These are phyloP conservation scores for Heterobasidion annosum DNA, from an alignment of 1,284 basidiomycete species.

Conservation along the genomic window DNA sequence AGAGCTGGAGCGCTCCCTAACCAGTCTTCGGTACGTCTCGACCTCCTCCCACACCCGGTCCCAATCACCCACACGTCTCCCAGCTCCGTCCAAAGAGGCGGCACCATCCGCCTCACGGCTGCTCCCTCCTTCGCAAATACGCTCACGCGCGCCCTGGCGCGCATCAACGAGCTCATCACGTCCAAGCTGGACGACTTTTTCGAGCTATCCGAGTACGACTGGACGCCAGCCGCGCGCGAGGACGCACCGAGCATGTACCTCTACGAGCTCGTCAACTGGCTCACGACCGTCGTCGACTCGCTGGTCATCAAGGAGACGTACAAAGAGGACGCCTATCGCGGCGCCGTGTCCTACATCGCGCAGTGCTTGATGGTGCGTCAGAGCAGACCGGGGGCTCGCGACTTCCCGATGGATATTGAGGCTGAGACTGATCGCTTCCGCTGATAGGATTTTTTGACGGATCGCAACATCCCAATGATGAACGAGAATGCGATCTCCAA, in stretches of 20 bases:
- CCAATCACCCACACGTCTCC: not conserved
- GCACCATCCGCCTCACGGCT: slow-evolving; percentile 66
- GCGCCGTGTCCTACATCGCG: slow-evolving; percentile 81
- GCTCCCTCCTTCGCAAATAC: slow-evolving; percentile 63
- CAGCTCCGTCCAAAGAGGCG: slow-evolving; percentile 68
- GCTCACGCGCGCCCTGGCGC: slow-evolving; percentile 61
- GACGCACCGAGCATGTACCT: slow-evolving; percentile 85
- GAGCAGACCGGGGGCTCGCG: too few relatives aligned
- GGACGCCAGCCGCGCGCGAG: slow-evolving; percentile 66
- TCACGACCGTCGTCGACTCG: slow-evolving; percentile 93
- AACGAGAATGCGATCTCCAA: slow-evolving; percentile 87
- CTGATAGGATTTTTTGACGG: slow-evolving; percentile 66
- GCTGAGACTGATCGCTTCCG: too few relatives aligned
- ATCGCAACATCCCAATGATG: slow-evolving; percentile 69
- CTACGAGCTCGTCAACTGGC: slow-evolving; percentile 92
- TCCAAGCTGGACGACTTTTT: slow-evolving; percentile 97
- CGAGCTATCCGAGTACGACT: slow-evolving; percentile 91
- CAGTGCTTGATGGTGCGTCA: slow-evolving; percentile 71
- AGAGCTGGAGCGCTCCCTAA: slow-evolving; percentile 84
- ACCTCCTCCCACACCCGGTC: not conserved
- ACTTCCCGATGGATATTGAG: too few relatives aligned
- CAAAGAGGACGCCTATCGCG: slow-evolving; percentile 84
- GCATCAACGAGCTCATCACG: slow-evolving; percentile 79
- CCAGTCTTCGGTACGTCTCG: slow-evolving; percentile 56
- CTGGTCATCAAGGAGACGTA: slow-evolving; percentile 79